phyloP scores from a whole-genome alignment of 2,329 filamentous ascomycete species.

The Stylonectria norvegica region DNA sequence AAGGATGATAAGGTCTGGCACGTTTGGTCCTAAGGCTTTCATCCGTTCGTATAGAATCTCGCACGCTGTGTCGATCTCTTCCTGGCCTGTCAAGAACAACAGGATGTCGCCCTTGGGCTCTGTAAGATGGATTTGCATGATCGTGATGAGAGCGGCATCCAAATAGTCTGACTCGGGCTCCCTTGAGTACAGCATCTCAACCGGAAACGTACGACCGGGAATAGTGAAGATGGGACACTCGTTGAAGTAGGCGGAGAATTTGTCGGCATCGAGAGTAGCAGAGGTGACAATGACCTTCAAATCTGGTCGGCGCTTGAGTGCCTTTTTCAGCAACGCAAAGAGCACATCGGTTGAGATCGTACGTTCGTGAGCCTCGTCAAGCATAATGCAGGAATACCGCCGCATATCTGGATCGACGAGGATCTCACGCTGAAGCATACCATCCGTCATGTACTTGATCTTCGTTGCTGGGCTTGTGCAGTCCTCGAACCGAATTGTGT shows the following conservation, averaged over 20 bases:
- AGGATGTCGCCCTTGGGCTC: slow-evolving; percentile 91
- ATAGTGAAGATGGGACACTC: slow-evolving; percentile 96
- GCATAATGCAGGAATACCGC: slow-evolving; percentile 93
- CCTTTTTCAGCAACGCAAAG: slow-evolving; percentile 92
- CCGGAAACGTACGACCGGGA: slow-evolving; percentile 89
- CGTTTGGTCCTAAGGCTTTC: slow-evolving; percentile 87
- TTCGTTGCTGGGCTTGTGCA: slow-evolving; percentile 81
- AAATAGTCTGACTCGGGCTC: slow-evolving; percentile 96
- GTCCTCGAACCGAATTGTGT: slow-evolving; percentile 97
- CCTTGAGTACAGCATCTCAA: slow-evolving; percentile 91
- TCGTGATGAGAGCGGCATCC: slow-evolving; percentile 88
- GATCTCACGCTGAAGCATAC: slow-evolving; percentile 95
- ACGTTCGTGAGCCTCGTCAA: slow-evolving; percentile 96
- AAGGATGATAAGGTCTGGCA: slow-evolving; percentile 87
- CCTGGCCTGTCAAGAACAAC: slow-evolving; percentile 94
- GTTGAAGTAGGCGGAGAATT: slow-evolving; percentile 95
- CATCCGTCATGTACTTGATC: slow-evolving; percentile 99
- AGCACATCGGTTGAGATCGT: slow-evolving; percentile 95
- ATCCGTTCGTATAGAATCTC: slow-evolving; percentile 93
- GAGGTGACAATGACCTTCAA: slow-evolving; percentile 95
- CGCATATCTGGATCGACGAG: slow-evolving; percentile 85
- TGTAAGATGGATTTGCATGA: slow-evolving; percentile 96
- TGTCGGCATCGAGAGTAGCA: slow-evolving; percentile 93
- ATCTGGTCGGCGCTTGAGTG: slow-evolving; percentile 77
- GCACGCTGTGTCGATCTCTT: slow-evolving; percentile 94